Evolutionary conservation across 257 asterid species (phyloP), one percentile per base, ranked within the genome.

Genomic region (Scutellaria baicalensis): DNA sequence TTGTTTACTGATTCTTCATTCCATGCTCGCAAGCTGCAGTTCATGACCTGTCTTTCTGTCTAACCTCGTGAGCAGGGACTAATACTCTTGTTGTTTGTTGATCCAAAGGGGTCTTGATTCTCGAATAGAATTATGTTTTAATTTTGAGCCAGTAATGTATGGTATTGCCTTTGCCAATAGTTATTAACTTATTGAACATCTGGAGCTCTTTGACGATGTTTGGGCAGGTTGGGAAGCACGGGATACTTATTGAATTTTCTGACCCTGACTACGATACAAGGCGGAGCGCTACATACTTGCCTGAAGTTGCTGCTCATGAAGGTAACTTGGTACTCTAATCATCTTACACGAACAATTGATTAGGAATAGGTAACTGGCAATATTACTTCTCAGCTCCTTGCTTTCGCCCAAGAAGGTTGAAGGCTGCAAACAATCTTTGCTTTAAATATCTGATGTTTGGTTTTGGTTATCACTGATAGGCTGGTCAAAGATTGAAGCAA

Each of bases 261-360:
- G 99, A 91, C 71, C 95, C 96, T 62, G 81, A 77, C 66, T 79
- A 85, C 69, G 84, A 81, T 64, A 77, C 80, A 17, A 68, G 79
- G 83, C 89, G 96, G 76, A 91, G 87, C 55, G 99, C 97, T 73
- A 94, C 99, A 23, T 94, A 94, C 85, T 89, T 94, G 81, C 97
- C 99, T 43, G 99, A 94, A 83, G 88, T 94, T 62, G 97, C 97
- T 67, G 93, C 97, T 70, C 97, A 94, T 71, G 99, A 91, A 91
- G 97, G 99, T 91, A 70, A 71, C 51, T 64, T 59, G 18, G 67
- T 50, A 50, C n/a, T n/a, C n/a, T n/a, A 50, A 17, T 50, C 9
- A 6, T 50, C 57, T 52, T 21, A 3, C 38, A 52, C 35, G 9
- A 18, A 20, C 20, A 16, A 18, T 6, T 48, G 14, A 8, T 18